Conservation (phyloP, 2,329 filamentous ascomycete genomes). For the Colletotrichum eleusines region DNA sequence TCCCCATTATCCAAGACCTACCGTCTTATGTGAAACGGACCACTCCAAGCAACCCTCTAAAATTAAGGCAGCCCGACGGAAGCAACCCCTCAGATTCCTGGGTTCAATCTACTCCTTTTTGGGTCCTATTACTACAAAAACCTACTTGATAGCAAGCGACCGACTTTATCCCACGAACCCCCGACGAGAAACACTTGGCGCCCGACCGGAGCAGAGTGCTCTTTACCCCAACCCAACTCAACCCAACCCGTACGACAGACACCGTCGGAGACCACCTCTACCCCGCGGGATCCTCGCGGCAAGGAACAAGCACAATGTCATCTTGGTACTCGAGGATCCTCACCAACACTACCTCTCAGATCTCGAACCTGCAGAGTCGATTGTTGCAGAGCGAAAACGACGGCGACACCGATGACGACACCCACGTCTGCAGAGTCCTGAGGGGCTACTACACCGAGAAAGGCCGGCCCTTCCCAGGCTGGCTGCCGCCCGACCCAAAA, state of each 20-base stretch:
- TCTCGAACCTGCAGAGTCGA: slow-evolving; percentile 75
- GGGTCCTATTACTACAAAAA: background rate
- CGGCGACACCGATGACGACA: slow-evolving; percentile 87
- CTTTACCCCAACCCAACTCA: slow-evolving; percentile 41
- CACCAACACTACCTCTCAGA: slow-evolving; percentile 73
- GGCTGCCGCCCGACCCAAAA: slow-evolving; percentile 93
- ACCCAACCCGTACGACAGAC: slow-evolving; percentile 35
- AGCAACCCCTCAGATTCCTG: slow-evolving; percentile 6
- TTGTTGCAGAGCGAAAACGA: slow-evolving; percentile 75
- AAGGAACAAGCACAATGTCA: slow-evolving; percentile 66
- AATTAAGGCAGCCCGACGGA: slow-evolving; percentile 31
- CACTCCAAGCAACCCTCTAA: slow-evolving; percentile 35
- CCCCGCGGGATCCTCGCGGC: slow-evolving; percentile 41
- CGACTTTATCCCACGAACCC: slow-evolving; percentile 9
- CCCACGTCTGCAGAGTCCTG: slow-evolving; percentile 92
- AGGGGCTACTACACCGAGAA: slow-evolving; percentile 94
- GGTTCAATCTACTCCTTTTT: slow-evolving; percentile 7
- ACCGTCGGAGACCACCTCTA: slow-evolving; percentile 16
- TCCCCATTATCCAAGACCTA: slow-evolving; percentile 37
- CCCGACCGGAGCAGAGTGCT: slow-evolving; percentile 24
- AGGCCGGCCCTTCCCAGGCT: slow-evolving; percentile 81
- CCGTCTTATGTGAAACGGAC: slow-evolving; percentile 40
- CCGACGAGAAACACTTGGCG: slow-evolving; percentile 5
- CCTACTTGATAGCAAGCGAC: slow-evolving; percentile 13
- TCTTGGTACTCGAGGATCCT: slow-evolving; percentile 85